phyloP scores from a whole-genome alignment of 1,139 yeast genomes.

The Saccharomyces pastorianus region DNA sequence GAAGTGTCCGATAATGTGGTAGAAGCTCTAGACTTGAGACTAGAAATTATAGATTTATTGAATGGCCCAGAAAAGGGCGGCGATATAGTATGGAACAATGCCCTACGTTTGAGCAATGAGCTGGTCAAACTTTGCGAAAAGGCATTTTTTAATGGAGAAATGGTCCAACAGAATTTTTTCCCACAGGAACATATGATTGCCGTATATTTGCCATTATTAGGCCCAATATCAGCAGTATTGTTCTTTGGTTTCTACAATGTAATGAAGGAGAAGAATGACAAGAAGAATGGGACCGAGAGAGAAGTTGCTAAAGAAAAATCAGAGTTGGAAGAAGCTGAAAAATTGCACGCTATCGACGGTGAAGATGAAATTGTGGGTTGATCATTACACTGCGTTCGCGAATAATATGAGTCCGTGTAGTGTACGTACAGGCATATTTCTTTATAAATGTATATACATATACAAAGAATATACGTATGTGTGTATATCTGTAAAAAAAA shows the following conservation, averaged over 20 bases:
- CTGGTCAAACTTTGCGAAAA: conserved; percentile 53
- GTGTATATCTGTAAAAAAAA: conserved; percentile 4
- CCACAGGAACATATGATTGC: conserved; percentile 95
- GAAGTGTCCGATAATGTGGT: conserved; percentile 32
- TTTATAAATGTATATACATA: background rate
- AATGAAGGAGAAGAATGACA: conserved; percentile 30
- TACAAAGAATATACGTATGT: too few relatives aligned
- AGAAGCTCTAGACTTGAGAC: conserved; percentile 30
- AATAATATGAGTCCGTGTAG: background rate
- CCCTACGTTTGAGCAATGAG: conserved; percentile 47
- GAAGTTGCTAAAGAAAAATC: conserved; percentile 3
- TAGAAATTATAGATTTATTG: conserved; percentile 26
- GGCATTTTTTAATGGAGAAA: conserved; percentile 87
- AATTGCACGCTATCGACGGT: conserved; percentile 29
- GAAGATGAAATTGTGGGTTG: conserved; percentile 3
- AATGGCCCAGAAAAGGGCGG: conserved; percentile 22
- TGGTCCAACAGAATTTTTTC: conserved; percentile 90
- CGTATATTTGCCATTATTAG: conserved; percentile 79
- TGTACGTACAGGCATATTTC: background rate
- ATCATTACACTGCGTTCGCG: background rate
- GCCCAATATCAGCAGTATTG: conserved; percentile 73
- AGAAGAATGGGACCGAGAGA: conserved; percentile 4
- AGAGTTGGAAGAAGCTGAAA: background rate
- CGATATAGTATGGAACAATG: conserved; percentile 34
- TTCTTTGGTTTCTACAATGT: conserved; percentile 46